phyloP scores from a whole-genome alignment of 1,284 basidiomycete genomes.

The Boletus semigastroideus region DNA sequence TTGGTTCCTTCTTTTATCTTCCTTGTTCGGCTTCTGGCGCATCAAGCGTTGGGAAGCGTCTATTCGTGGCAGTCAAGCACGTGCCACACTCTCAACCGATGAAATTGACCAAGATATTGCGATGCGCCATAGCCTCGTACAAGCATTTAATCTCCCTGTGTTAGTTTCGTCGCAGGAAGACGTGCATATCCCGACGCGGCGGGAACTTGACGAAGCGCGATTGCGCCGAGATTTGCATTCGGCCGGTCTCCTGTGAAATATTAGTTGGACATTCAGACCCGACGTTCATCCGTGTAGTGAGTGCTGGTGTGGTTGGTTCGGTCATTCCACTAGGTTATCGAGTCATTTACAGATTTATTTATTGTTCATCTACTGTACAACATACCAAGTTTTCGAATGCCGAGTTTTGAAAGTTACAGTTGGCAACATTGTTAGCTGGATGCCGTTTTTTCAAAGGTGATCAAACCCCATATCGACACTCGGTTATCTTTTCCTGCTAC shows the following conservation, averaged over 20 bases:
- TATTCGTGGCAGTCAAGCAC: conserved; percentile 46
- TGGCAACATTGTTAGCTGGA: background rate
- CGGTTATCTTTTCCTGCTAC: conserved; percentile 74
- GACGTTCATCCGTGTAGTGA: conserved; percentile 2
- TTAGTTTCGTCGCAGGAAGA: conserved; percentile 12
- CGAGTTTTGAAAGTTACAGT: background rate
- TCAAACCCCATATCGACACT: conserved; percentile 77
- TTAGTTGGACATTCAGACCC: background rate
- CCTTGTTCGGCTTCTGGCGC: conserved; percentile 79
- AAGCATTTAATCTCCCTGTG: conserved; percentile 44
- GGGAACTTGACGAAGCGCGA: conserved; percentile 43
- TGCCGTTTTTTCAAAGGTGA: conserved; percentile 53
- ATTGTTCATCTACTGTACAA: conserved; percentile 18
- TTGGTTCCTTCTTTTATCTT: conserved; percentile 86
- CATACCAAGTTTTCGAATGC: conserved; percentile 6
- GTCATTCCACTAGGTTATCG: background rate
- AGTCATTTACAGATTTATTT: conserved; percentile 4
- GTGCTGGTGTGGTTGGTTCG: background rate
- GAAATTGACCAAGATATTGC: conserved; percentile 46
- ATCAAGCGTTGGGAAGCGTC: conserved; percentile 79
- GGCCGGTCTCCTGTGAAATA: conserved; percentile 52
- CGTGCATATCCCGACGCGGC: conserved; percentile 31
- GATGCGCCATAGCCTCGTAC: conserved; percentile 48
- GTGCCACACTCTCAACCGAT: conserved; percentile 39
- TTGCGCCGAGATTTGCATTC: conserved; percentile 51